phyloP scores from a whole-genome alignment of 2,329 filamentous ascomycete genomes.

The Orbilia blumenaviensis region DNA sequence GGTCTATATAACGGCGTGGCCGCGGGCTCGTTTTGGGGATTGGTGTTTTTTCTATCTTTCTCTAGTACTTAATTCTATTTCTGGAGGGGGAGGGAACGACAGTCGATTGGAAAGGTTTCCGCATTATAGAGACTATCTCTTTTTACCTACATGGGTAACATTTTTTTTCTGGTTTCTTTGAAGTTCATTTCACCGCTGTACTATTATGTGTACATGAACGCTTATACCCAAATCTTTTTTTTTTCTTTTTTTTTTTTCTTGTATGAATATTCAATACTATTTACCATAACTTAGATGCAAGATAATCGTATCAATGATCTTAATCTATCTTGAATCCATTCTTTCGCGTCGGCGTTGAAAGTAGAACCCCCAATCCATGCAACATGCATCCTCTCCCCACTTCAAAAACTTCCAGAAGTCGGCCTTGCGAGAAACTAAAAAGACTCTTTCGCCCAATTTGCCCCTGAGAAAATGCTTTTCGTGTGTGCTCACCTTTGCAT shows the following conservation, averaged over 20 bases:
- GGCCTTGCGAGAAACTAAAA: background rate
- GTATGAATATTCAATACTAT: slow-evolving; percentile 32
- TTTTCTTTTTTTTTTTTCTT: too few relatives aligned
- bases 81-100: slow-evolving; percentile 1
- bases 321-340: background rate
- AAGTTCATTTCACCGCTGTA: slow-evolving; percentile 37
- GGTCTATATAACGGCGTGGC: slow-evolving; percentile 14
- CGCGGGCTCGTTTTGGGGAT: slow-evolving; percentile 18
- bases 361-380: too few relatives aligned
- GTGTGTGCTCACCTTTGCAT: slow-evolving; percentile 24
- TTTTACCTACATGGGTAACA: slow-evolving; percentile 8
- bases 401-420: background rate
- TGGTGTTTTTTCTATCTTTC: slow-evolving; percentile 13
- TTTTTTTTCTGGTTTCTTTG: background rate
- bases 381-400: background rate
- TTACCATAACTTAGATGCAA: background rate
- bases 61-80: slow-evolving; percentile 11
- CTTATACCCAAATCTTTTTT: slow-evolving; percentile 48
- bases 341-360: background rate
- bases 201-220: slow-evolving; percentile 51
- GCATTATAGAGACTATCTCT: slow-evolving; percentile 11
- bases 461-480: slow-evolving; percentile 41
- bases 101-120: slow-evolving; percentile 3
- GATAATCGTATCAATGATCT: background rate
- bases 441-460: background rate